phyloP scores from a whole-genome alignment of 306 rosid species.

The Cajanus cajan region DNA sequence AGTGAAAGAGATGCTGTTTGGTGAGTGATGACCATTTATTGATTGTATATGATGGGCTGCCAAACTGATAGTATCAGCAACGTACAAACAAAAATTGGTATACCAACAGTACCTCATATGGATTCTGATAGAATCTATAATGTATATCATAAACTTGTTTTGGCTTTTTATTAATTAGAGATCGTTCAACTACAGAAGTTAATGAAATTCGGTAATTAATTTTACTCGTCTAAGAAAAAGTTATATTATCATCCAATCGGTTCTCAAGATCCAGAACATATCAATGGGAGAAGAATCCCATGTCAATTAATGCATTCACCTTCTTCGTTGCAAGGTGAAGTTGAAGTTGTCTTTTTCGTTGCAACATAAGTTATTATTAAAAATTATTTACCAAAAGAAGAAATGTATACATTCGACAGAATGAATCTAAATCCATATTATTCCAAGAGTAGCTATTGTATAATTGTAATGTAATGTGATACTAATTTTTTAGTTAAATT shows the following conservation, averaged over 20 bases:
- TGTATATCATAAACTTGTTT: background rate
- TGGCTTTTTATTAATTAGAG: background rate
- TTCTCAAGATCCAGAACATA: background rate
- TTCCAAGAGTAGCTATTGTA: background rate
- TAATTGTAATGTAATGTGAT: no score
- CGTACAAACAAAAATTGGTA: constrained; percentile 35
- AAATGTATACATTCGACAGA: background rate
- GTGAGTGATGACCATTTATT: constrained; percentile 46
- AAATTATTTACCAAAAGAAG: background rate
- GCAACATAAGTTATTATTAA: background rate
- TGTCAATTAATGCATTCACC: background rate
- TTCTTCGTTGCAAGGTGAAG: background rate
- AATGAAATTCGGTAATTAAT: background rate
- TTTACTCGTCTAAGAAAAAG: background rate
- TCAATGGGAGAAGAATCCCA: background rate
- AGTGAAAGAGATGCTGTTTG: constrained; percentile 57
- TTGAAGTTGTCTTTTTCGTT: background rate
- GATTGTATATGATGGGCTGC: constrained; percentile 40
- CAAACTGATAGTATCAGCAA: constrained; percentile 29
- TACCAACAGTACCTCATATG: constrained; percentile 22
- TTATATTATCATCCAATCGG: background rate
- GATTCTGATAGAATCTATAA: background rate
- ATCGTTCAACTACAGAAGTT: background rate
- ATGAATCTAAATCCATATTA: background rate
- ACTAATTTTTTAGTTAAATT: no score